Evolutionary conservation across 495 filamentous ascomycete genomes (phyloP), one percentile per base, ranked within the genome.

Genomic region (Thozetella sp.): DNA sequence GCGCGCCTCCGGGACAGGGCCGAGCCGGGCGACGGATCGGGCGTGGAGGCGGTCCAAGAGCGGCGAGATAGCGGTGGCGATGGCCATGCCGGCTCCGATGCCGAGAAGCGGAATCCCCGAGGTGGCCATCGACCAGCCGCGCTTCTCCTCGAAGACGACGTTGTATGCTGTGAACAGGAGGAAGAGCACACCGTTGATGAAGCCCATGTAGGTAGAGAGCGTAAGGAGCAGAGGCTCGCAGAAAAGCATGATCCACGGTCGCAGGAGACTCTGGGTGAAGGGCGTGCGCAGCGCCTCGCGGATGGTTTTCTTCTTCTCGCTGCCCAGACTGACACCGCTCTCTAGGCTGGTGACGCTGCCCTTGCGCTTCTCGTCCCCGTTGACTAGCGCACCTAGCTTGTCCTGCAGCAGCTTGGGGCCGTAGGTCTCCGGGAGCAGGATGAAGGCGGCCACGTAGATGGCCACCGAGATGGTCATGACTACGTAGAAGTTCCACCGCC

Each of bases 401-500:
- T 53, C 52, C 17, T 60, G 55, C 25, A 69, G 30, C 2, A 67
- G 55, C 2, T 59, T 53, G 1, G 62, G 65, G 1, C 64, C 62
- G 26, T 75, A 77, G 0, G 80, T 81, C 53, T 83, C 81, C 0
- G 72, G 79, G 0, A 83, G 63, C 22, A 80, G 70, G 1, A 78
- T 45, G 1, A 69, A 20, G 2, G 80, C 58, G 0, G 68, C 6
- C 17, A 73, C 9, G 13, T 73, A 62, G 54, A 70, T 69, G 1
- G 72, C 61, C 1, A 63, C 72, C 2, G 76, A 67, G 22, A 70
- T 61, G 27, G 82, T 79, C 25, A 74, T 68, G 6, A 83, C 60
- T 48, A 82, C 72, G 73, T 77, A 83, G 56, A 83, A 84, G 3
- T 80, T 77, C 74, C 73, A 81, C 20, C 69, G 71, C 79, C 80